phyloP scores from a whole-genome alignment of 441 rosid genomes.

The Geranium incanum region DNA sequence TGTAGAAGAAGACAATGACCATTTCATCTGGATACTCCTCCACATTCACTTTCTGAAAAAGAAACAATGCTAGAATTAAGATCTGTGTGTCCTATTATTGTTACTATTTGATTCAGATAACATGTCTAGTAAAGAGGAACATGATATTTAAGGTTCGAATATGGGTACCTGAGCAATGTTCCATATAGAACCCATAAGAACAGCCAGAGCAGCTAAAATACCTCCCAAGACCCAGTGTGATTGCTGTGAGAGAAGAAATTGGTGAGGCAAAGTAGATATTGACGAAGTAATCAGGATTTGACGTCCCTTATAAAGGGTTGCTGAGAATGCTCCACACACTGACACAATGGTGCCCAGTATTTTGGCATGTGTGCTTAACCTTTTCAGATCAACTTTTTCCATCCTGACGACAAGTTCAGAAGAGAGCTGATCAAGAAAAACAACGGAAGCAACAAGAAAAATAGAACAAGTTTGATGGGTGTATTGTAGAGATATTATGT shows the following conservation, averaged over 20 bases:
- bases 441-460: too few relatives aligned
- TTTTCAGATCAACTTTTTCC: constrained; percentile 40
- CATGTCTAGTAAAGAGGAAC: not conserved
- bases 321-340: constrained; percentile 40
- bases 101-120: not conserved
- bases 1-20: not conserved
- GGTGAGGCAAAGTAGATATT: constrained; percentile 1
- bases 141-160: not conserved
- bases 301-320: constrained; percentile 44
- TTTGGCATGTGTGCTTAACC: constrained; percentile 41
- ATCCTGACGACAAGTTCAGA: constrained; percentile 23
- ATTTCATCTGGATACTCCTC: constrained; percentile 3
- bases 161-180: not conserved
- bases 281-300: constrained; percentile 15
- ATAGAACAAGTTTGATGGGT: not conserved
- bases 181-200: constrained; percentile 20
- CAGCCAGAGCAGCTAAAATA: constrained; percentile 29
- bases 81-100: not conserved
- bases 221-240: constrained; percentile 38
- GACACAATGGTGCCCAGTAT: constrained; percentile 37
- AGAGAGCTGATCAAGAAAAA: not conserved
- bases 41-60: not conserved
- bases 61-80: not conserved
- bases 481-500: not conserved
- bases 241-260: constrained; percentile 17